Percentiles rank a stretch among this genome's conserved stretches.
phyloP scores from a whole-genome alignment of 202 grass and related monocot genomes.

The Zoysia matrella region DNA sequence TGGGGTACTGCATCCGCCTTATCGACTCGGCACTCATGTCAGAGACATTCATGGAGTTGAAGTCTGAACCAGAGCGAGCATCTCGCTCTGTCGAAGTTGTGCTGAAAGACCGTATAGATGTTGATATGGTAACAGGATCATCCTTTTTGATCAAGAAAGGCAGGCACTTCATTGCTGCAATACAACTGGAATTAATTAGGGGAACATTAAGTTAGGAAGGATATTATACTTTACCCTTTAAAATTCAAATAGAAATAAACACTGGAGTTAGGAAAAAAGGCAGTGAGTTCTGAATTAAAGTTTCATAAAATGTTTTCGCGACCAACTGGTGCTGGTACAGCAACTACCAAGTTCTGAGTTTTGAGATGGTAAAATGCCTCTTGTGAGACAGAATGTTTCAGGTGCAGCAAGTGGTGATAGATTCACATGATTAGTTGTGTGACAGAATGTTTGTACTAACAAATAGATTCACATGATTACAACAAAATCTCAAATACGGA shows the following conservation, averaged over 20 bases:
- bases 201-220: not conserved
- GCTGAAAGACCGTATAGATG: slow-evolving; percentile 74
- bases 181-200: slow-evolving; percentile 8
- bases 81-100: slow-evolving; percentile 77
- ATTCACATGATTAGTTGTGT: not conserved
- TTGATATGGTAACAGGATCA: slow-evolving; percentile 46
- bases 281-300: not conserved
- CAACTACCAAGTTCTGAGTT: not conserved
- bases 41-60: slow-evolving; percentile 68
- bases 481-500: not conserved
- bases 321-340: not conserved
- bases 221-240: not conserved
- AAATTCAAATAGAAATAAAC: not conserved
- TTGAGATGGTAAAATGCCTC: too few species aligned
- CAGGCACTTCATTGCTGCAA: slow-evolving; percentile 79
- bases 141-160: slow-evolving; percentile 61
- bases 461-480: not conserved
- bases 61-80: slow-evolving; percentile 70
- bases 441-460: not conserved
- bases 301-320: not conserved
- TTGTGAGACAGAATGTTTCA: too few species aligned
- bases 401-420: too few species aligned
- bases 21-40: slow-evolving; percentile 72
- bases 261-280: not conserved
- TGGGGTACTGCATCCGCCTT: slow-evolving; percentile 59